Evolutionary conservation across 345 rosid genomes (phyloP).

Genomic region (Brassica carinata): DNA sequence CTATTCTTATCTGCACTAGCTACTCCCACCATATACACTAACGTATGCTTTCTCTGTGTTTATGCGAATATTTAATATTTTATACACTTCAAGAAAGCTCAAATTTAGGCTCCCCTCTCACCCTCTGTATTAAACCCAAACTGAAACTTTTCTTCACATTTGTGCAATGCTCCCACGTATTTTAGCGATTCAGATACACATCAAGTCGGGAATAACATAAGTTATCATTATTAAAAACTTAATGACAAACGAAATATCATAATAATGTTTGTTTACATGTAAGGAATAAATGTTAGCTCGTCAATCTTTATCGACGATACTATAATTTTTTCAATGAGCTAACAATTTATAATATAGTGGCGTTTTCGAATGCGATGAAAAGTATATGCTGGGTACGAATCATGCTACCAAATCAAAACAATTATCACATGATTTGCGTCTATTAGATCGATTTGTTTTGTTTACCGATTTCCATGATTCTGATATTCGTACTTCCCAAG

Average conservation of each 20-base stretch:
- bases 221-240: background rate
- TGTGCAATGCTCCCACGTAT: background rate
- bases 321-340: background rate
- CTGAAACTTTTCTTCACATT: background rate
- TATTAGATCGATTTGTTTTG: constrained; percentile 9
- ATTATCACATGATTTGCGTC: constrained; percentile 36
- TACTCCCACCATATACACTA: constrained; percentile 22
- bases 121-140: background rate
- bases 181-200: background rate
- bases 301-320: constrained; percentile 29
- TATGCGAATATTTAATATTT: background rate
- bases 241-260: background rate
- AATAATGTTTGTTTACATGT: background rate
- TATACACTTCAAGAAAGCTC: background rate
- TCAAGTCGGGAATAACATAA: background rate
- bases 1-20: constrained; percentile 22
- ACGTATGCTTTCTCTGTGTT: background rate
- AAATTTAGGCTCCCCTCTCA: background rate
- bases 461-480: background rate
- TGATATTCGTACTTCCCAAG: constrained; percentile 2
- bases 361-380: constrained; percentile 2
- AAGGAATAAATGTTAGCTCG: constrained; percentile 15
- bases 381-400: constrained; percentile 31
- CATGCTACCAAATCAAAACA: constrained; percentile 37
- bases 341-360: background rate